Evolutionary conservation across 139 green algal species (phyloP).

Genomic region (Coccomyxa sp.): DNA sequence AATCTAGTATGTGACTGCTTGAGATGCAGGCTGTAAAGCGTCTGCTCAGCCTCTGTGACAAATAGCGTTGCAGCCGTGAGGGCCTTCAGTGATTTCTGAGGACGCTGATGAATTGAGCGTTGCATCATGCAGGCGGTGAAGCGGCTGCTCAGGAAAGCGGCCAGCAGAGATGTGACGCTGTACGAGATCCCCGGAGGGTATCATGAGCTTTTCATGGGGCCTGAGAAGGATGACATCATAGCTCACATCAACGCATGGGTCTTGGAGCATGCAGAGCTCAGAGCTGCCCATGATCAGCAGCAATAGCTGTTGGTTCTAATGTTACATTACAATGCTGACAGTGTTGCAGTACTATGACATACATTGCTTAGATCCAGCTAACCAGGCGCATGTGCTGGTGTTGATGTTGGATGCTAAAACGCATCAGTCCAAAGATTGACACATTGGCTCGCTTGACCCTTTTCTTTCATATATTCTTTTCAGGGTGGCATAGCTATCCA

Average conservation of each 20-base stretch:
- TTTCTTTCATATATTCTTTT: too few relatives aligned
- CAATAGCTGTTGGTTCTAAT: too few relatives aligned
- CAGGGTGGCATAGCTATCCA: too few relatives aligned
- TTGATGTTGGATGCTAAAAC: too few relatives aligned
- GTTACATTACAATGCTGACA: too few relatives aligned
- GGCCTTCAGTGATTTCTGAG: background rate
- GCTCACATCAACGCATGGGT: slow-evolving; percentile 27
- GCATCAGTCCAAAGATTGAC: too few relatives aligned
- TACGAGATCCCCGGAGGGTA: slow-evolving; percentile 26
- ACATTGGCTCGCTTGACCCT: too few relatives aligned
- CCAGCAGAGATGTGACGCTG: slow-evolving; percentile 15
- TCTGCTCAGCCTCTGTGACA: background rate
- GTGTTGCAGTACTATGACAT: too few relatives aligned
- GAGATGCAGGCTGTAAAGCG: background rate
- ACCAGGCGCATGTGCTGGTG: too few relatives aligned
- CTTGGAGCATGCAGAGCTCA: slow-evolving; percentile 6
- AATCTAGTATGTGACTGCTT: slow-evolving; percentile 1
- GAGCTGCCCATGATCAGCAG: too few relatives aligned
- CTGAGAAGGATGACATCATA: slow-evolving; percentile 22
- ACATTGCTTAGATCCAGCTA: too few relatives aligned
- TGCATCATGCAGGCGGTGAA: slow-evolving; percentile 19
- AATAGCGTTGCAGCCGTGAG: background rate
- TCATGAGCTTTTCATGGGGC: slow-evolving; percentile 42
- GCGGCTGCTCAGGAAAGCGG: slow-evolving; percentile 2
- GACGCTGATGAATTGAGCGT: background rate